phyloP scores from a whole-genome alignment of 306 rosid species.

The Gleditsia sinensis region DNA sequence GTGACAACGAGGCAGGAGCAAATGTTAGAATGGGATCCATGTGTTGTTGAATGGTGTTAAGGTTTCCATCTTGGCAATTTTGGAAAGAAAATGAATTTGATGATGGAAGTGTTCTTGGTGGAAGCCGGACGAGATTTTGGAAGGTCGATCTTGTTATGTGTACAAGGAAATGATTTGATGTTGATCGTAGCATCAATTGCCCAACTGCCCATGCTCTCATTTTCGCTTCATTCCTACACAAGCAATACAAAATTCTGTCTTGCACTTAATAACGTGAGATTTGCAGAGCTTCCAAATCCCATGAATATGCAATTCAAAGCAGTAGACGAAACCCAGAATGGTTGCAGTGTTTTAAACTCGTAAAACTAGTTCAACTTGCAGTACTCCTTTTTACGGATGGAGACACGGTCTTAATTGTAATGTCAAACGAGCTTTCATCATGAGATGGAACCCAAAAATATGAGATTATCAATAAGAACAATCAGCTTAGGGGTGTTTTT shows the following conservation, averaged over 20 bases:
- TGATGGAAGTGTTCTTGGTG: background rate
- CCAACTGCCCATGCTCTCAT: slow-evolving; percentile 36
- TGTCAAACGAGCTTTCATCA: no score
- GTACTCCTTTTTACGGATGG: no score
- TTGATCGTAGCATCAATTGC: slow-evolving; percentile 3
- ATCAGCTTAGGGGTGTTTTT: no score
- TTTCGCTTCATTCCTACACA: slow-evolving; percentile 28
- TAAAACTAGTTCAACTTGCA: background rate
- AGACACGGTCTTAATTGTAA: no score
- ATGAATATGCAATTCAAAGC: slow-evolving; percentile 8
- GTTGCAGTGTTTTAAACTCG: background rate
- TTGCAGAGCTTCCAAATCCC: background rate
- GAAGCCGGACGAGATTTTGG: slow-evolving; percentile 23
- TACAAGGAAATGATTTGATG: background rate
- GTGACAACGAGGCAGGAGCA: background rate
- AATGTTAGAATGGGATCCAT: slow-evolving; percentile 17
- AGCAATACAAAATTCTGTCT: background rate
- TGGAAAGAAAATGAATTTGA: slow-evolving; percentile 30
- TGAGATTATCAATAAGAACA: no score
- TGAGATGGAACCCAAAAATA: no score
- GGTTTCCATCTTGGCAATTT: background rate
- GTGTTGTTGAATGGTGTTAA: background rate
- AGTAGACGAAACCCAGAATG: background rate
- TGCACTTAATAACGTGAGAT: background rate
- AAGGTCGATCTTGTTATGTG: slow-evolving; percentile 22